Evolutionary conservation across 495 filamentous ascomycete species (phyloP), one percentile per base, ranked within the genome.

Genomic region (Trichoderma erinaceum): DNA sequence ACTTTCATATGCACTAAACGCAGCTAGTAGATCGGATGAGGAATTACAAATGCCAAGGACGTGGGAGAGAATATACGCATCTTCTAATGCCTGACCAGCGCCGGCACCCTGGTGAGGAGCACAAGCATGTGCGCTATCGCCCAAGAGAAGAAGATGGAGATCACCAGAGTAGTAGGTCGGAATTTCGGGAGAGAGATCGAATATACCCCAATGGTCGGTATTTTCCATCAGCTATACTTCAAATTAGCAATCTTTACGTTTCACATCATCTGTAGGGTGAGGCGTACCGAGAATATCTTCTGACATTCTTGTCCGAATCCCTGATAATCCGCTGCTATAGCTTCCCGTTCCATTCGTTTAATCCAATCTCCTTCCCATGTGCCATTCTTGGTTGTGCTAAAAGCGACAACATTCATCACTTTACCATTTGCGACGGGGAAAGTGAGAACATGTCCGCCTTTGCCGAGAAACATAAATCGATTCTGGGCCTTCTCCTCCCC

Each of bases 81-180:
- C 87, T 73, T 89, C 87, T 27, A 89, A 81, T 0, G 85, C 85
- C 73, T 85, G 81, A 0, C 86, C 86, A 1, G 85, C 86, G 4
- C 87, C 86, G 7, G 85, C 81, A 13, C 86, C 87, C 69, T 87
- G 84, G 70, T 88, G 86, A 0, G 87, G 87, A 6, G 86, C 87
- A 0, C 82, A 81, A 0, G 87, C 86, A 70, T 89, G 87, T 0
- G 87, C 87, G 2, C 87, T 86, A 69, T 89, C 87, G 0, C 87
- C 87, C 0, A 88, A 73, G 7, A 89, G 75, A 3, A 79, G 81
- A 0, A 89, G 69, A 0, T 77, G 75, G 6, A 78, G 81, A 46
- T 80, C 80, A 63, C 71, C 73, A 2, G 52, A 61, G 4, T 1
- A 29, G 70, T 82, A 89, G 0, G 83, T 87, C 2, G 80, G 78